Evolutionary conservation across 768 basidiomycete species (phyloP), one percentile per base, ranked within the genome.

Genomic region (Podaxis sp.): DNA sequence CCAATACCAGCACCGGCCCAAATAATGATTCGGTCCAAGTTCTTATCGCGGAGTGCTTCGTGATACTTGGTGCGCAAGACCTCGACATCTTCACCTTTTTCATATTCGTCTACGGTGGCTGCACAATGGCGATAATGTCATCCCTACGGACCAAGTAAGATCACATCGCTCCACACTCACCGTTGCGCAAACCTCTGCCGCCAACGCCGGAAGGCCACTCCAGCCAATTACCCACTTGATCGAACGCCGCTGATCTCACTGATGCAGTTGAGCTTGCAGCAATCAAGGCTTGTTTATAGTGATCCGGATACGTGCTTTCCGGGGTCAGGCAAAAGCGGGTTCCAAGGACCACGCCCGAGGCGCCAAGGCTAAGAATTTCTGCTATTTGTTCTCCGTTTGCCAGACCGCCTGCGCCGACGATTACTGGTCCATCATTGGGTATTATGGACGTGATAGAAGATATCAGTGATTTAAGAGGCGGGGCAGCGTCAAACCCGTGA

Each of bases 341-440:
- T 55, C 92, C 92, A n/a, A 87, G 67, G 32, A 87, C 87, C 7
- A 73, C 86, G 2, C 88, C 92, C n/a, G 84, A 74, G 2, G 85
- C 88, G 10, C 91, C 91, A 32, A 89, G 78, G 4, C 80, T 72
- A 57, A 95, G 80, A 46, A 87, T 69, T 3, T 86, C 76, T 35
- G 89, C 87, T 48, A 91, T 68, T 58, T 92, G 88, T 0, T 76
- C 69, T 16, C 90, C 89, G 21, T 76, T 83, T 2, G 79, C 77
- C 56, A 94, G 64, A 0, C 91, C 92, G 32, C 92, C 92, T 1
- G 92, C 91, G 13, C 85, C 91, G 23, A 93, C 71, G 57, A 93
- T 65, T 2, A 82, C 81, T 0, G 84, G 83, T 2, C 76, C 73
- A 36, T 71, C 71, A 28, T 72, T 66, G 3, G 78, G 69, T 13